phyloP scores from a whole-genome alignment of 2,329 filamentous ascomycete genomes.

The Cordyceps tenuipes region DNA sequence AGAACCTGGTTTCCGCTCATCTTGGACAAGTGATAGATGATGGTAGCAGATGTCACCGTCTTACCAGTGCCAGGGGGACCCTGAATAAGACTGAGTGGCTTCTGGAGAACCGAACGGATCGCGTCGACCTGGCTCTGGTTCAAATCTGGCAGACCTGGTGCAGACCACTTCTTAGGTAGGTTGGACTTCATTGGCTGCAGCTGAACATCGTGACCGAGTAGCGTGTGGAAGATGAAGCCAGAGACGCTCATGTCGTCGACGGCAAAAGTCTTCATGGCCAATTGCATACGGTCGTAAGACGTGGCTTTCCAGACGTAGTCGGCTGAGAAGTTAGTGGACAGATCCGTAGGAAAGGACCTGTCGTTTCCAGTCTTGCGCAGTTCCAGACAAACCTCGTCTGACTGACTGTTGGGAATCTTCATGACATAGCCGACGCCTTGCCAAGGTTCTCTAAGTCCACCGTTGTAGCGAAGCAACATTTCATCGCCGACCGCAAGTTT shows the following conservation, averaged over 20 bases:
- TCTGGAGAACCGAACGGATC: conserved; percentile 89
- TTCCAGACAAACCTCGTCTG: conserved; percentile 93
- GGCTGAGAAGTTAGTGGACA: conserved; percentile 94
- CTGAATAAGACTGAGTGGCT: conserved; percentile 90
- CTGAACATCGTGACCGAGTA: conserved; percentile 90
- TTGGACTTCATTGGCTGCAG: conserved; percentile 92
- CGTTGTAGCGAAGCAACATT: conserved; percentile 95
- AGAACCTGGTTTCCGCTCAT: conserved; percentile 91
- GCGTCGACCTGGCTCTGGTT: conserved; percentile 95
- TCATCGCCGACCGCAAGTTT: conserved; percentile 97
- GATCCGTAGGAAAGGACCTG: conserved; percentile 91
- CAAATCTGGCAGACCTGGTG: conserved; percentile 85
- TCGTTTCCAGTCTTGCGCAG: conserved; percentile 90
- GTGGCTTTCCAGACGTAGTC: conserved; percentile 99
- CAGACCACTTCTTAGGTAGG: conserved; percentile 93
- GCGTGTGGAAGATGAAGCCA: conserved; percentile 95
- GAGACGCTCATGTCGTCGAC: conserved; percentile 98
- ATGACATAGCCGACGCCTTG: conserved; percentile 98
- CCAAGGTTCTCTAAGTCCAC: conserved; percentile 85
- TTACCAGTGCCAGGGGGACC: conserved; percentile 96
- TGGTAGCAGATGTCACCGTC: conserved; percentile 95
- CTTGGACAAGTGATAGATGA: conserved; percentile 96
- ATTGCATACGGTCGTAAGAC: conserved; percentile 97
- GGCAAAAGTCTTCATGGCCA: conserved; percentile 98
- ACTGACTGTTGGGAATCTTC: conserved; percentile 99